Conservation (phyloP, 1,284 basidiomycete genomes). For the Marasmius sp. region DNA sequence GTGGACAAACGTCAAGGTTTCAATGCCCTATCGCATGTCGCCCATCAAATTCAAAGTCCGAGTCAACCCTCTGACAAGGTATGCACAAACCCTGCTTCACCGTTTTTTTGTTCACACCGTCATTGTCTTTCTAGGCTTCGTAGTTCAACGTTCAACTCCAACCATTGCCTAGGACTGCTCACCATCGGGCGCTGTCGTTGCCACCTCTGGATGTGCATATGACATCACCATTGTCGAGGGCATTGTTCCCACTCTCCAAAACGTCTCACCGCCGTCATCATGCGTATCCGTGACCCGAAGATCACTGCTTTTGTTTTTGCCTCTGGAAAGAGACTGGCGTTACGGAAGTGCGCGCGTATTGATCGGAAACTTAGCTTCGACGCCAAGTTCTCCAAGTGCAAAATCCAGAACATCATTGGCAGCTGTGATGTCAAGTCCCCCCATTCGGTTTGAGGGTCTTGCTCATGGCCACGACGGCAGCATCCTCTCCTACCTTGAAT, state of each 20-base stretch:
- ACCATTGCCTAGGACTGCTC: no score
- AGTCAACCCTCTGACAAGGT: no score
- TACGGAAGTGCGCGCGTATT: slow-evolving; percentile 98
- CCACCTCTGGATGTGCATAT: no score
- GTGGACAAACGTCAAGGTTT: no score
- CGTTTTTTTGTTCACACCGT: no score
- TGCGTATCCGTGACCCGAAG: slow-evolving; percentile 99
- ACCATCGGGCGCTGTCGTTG: no score
- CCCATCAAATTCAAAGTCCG: no score
- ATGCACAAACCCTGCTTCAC: no score
- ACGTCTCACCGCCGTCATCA: slow-evolving; percentile 99
- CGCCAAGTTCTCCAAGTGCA: slow-evolving; percentile 99
- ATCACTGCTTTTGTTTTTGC: slow-evolving; percentile 99
- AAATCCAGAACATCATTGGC: slow-evolving; percentile 99
- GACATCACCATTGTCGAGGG: slow-evolving; percentile 94
- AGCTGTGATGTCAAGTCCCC: slow-evolving; percentile 99
- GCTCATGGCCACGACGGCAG: slow-evolving; percentile 86
- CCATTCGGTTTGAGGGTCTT: slow-evolving; percentile 96
- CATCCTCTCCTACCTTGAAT: neutral
- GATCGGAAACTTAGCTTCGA: slow-evolving; percentile 99
- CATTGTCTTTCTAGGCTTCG: no score
- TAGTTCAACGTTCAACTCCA: no score
- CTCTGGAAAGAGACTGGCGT: slow-evolving; percentile 97
- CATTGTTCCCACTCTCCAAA: slow-evolving; percentile 93
- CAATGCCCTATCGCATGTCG: no score